Base-by-base conservation (phyloP, 1,284 basidiomycete species). In the Boletus sp. region DNA sequence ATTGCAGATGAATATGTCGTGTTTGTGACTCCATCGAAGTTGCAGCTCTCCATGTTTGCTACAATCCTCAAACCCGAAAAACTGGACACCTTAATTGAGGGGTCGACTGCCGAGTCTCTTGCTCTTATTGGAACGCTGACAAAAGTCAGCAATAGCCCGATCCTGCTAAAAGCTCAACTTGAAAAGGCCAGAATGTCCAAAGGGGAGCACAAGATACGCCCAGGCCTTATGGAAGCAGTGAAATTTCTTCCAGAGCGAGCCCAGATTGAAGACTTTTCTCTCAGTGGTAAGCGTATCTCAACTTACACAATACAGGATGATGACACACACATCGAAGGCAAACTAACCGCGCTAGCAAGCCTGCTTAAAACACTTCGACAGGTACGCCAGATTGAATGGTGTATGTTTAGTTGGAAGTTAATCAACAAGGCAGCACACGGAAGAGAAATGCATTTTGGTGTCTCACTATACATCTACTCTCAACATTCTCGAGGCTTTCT, bases 121-220 rank as follows among this genome's bases (percentile, higher is more conserved):
- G 91, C 90, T 11, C 74, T 95, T 47, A 95, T 95, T 69, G 84
- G 82, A 66, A 80, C 83, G 56, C 79, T 96, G 51, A 91, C 90
- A 24, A 97, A 98, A 78, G 84, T 98, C 59, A 95, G 93, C 77
- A 98, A 94, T 69, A 94, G 94, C 63, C 96, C 96, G 0, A 86
- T 94, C 58, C 78, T 98, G 20, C 77, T 98, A 27, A 87, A 89
- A 65, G 79, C 78, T 22, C 79, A 78, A 54, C 74, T 74, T 5
- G 65, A 77, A 50, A 74, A 70, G 63, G 74, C 61, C 48, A 74
- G 47, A 68, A 71, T 49, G 8, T 69, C 71, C 31, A 71, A 71
- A 50, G 63, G 57, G 42, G 75, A 78, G 49, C 65, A 66, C n/a
- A 72, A 78, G 50, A 82, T 77, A 65, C 76, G 76, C 44, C 74